phyloP scores from a whole-genome alignment of 108 stramenopile genomes.

The Epithemia pelagica region DNA sequence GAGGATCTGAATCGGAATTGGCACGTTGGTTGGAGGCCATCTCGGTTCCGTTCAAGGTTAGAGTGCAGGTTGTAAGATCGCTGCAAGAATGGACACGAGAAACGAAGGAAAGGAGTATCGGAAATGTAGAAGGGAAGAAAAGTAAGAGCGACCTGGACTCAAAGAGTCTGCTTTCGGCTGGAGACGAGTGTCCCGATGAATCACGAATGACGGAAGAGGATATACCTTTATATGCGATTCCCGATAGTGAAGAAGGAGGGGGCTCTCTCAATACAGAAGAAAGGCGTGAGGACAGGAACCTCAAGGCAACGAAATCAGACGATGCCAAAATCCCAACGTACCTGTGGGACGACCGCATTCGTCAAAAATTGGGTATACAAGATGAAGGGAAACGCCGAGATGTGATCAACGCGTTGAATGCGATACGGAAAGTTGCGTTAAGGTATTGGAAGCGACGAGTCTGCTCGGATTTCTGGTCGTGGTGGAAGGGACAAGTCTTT shows the following conservation, averaged over 20 bases:
- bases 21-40: neutral
- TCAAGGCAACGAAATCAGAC: neutral
- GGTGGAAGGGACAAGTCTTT: neutral
- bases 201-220: too few species aligned
- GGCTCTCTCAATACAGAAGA: neutral
- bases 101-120: neutral
- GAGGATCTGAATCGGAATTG: neutral
- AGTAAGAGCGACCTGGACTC: neutral
- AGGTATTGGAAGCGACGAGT: neutral
- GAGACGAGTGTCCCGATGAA: neutral
- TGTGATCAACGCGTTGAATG: neutral
- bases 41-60: neutral
- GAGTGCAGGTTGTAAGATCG: neutral
- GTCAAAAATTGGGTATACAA: neutral
- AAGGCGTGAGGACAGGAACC: neutral
- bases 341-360: neutral
- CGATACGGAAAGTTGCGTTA: neutral
- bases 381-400: neutral
- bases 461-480: neutral
- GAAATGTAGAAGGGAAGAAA: neutral
- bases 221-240: too few species aligned
- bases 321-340: constrained; percentile 5
- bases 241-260: neutral
- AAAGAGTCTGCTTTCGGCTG: too few species aligned
- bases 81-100: neutral